phyloP scores from a whole-genome alignment of 371 early-diverging fungal genomes.

The Saksenaea vasiformis region DNA sequence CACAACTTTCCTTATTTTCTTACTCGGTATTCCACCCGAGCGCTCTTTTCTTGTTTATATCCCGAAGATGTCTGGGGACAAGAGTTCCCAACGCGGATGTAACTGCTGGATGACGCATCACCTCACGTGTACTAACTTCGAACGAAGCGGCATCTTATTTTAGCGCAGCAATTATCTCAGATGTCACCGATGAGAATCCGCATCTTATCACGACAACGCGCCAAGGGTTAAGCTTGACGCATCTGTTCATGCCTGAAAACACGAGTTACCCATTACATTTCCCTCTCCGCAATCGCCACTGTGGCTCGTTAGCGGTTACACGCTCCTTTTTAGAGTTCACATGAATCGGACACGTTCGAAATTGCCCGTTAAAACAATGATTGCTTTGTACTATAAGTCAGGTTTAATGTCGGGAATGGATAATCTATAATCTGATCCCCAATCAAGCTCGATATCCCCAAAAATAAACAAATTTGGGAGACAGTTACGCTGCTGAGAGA shows the following conservation, averaged over 20 bases:
- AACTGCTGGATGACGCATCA: neutral
- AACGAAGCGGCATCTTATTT: neutral
- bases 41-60: neutral
- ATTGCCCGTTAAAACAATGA: no score
- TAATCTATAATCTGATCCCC: no score
- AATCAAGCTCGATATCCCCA: no score
- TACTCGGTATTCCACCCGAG: neutral
- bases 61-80: neutral
- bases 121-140: neutral
- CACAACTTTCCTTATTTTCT: neutral
- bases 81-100: neutral
- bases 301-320: neutral
- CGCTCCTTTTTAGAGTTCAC: neutral
- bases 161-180: neutral
- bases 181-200: neutral
- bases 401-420: no score
- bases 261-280: neutral
- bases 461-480: no score
- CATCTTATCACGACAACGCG: neutral
- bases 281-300: neutral
- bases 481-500: no score
- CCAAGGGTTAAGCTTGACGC: neutral
- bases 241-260: neutral
- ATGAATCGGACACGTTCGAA: neutral
- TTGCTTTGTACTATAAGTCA: no score